Evolutionary conservation across 2,329 filamentous ascomycete genomes (phyloP), one percentile per base, ranked within the genome.

Genomic region (Fusarium ambrosium): DNA sequence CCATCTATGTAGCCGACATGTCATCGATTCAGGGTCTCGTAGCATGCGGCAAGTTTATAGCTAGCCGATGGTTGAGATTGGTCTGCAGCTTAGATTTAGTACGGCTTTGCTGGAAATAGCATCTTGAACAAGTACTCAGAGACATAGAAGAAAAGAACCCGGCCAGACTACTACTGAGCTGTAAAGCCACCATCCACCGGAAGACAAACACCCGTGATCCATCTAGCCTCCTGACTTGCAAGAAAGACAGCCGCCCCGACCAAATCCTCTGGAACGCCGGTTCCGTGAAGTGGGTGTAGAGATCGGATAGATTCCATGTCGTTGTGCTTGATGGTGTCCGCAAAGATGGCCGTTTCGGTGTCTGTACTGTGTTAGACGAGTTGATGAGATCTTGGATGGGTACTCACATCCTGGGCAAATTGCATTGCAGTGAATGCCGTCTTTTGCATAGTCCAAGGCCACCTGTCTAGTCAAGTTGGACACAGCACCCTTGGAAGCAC

Each of bases 351-450:
- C 0, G 80, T 81, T 20, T 76, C 69, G 0, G 76, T 79, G 22
- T 74, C 80, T 81, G 3, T 1, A 37, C 4, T 13, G 4, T 29
- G 27, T 61, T 37, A 43, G 5, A 16, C 22, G 4, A 43, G 20
- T 1, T 10, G 34, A 24, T 6, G 5, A 22, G 22, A 8, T 39
- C 7, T 20, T 0, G 1, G 2, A 18, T 20, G 8, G 4, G 3
- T 11, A 53, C 70, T 62, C 20, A 76, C 76, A 89, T 7, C 88
- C 89, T 6, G 89, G 88, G 63, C 87, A 89, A 6, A 90, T 82
- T 0, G 87, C 87, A 73, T 90, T 90, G 37, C 85, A 84, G 69
- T 90, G 88, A 29, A 90, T 88, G 0, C 83, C 80, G 13, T 86
- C 77, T 1, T 78, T 77, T 0, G 85, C 88, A 71, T 87, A 89